Percentiles rank a stretch among this genome's conserved stretches.
These are phyloP conservation scores for Sphaerostilbella broomeana DNA, from an alignment of 2,329 filamentous ascomycete genomes.

Conservation along the genomic window DNA sequence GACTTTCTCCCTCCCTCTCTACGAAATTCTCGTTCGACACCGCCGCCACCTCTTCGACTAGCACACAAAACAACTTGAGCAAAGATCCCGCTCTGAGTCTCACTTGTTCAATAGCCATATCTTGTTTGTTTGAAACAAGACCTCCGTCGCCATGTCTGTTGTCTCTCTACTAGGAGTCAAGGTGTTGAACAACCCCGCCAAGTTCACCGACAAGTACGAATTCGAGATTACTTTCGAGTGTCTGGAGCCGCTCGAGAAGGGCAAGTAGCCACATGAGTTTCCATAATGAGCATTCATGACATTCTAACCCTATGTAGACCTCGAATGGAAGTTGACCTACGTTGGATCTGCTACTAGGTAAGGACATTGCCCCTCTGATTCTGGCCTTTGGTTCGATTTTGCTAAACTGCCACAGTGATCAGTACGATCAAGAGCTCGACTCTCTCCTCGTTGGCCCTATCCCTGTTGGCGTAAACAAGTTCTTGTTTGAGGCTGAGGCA, in stretches of 20 bases:
- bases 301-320: constrained; percentile 51
- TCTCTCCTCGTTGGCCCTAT: constrained; percentile 95
- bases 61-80: not conserved
- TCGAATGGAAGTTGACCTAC: constrained; percentile 99
- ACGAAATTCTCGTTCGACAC: constrained; percentile 9
- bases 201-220: constrained; percentile 86
- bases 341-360: constrained; percentile 97
- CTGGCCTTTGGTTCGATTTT: constrained; percentile 15
- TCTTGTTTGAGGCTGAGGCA: constrained; percentile 91
- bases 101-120: not conserved
- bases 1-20: constrained; percentile 9
- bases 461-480: constrained; percentile 96
- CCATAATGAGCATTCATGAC: too few species aligned
- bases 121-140: constrained; percentile 4
- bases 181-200: constrained; percentile 93
- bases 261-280: constrained; percentile 39
- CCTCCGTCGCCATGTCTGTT: constrained; percentile 69
- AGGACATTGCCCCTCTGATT: constrained; percentile 30
- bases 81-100: too few species aligned
- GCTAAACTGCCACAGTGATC: constrained; percentile 53
- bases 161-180: constrained; percentile 93
- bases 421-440: constrained; percentile 98
- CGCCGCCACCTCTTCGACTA: constrained; percentile 4
- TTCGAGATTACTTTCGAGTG: constrained; percentile 99
- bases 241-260: constrained; percentile 88